Evolutionary conservation across 2,329 filamentous ascomycete species (phyloP), one percentile per base, ranked within the genome.

Genomic region (Penicillium olsonii): DNA sequence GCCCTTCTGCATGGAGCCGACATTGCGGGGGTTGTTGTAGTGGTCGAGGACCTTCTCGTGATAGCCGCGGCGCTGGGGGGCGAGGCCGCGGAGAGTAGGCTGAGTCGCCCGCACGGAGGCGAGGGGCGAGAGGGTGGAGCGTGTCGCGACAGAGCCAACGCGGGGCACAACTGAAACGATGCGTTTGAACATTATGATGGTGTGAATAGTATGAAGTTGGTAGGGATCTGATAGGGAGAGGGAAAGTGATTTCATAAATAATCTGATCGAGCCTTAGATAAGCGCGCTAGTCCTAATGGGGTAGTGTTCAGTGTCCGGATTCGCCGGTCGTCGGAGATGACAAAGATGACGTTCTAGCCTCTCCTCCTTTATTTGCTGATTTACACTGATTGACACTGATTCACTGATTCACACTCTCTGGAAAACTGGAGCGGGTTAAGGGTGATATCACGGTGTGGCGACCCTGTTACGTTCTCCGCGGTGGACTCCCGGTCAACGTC

Each of bases 31-130:
- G 62, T 82, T 81, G 71, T 83, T 88, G 76, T 92, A 92, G 75
- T 92, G 90, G 71, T 95, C 90, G 58, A 95, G 80, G 59, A 88
- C 84, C 79, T 86, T 86, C 71, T 86, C 84, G 65, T 87, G 84
- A 68, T 86, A 87, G 56, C 72, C 72, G 61, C 83, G 56, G 40
- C 60, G 59, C 71, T 69, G 69, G 62, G 54, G 67, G 56, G 56
- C 67, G 35, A 37, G 37, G 38, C 58, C 71, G 63, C 58, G 72
- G 63, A 59, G 72, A 68, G 63, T 74, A 68, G 57, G 72, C 67
- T 65, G 60, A 45, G 59, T 52, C 40, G 67, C 71, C 68, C 66
- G 77, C 63, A 65, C 70, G 70, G 57, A 57, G 48, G 68, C 58
- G 64, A 80, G 72, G 64, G 73, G 59, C 34, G 58, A 72, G 54